Percentiles rank a stretch among this genome's conserved stretches.
phyloP scores from a whole-genome alignment of 306 rosid species.

The Lupinus albus region DNA sequence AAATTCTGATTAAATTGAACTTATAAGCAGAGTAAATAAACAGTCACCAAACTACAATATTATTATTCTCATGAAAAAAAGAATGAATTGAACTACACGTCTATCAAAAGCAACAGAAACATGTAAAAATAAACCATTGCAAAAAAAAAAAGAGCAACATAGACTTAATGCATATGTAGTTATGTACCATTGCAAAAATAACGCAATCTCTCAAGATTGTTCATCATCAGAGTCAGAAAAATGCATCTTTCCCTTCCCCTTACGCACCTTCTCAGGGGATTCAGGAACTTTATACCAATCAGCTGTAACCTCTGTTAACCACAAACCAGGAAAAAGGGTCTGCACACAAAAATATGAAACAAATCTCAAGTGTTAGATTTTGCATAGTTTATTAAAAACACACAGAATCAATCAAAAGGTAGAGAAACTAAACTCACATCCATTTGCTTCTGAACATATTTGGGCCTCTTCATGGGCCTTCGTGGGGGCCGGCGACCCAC shows the following conservation, averaged over 20 bases:
- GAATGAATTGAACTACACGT: conserved; percentile 45
- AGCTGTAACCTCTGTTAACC: conserved; percentile 33
- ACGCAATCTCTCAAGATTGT: not conserved
- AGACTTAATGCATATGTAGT: conserved; percentile 35
- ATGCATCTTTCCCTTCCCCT: conserved; percentile 30
- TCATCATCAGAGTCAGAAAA: conserved; percentile 5
- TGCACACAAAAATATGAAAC: not conserved
- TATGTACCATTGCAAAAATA: conserved; percentile 30
- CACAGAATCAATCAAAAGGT: not conserved
- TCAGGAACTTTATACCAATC: conserved; percentile 33
- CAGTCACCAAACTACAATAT: conserved; percentile 25
- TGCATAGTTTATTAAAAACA: no score
- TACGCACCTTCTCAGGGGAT: conserved; percentile 17
- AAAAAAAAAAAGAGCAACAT: conserved; percentile 8
- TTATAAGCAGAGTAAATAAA: not conserved
- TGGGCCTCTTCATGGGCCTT: conserved; percentile 68
- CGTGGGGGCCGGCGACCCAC: conserved; percentile 66
- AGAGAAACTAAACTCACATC: conserved; percentile 52
- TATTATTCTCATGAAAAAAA: conserved; percentile 45
- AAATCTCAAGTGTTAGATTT: no score
- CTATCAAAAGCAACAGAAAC: conserved; percentile 42
- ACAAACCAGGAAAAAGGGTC: conserved; percentile 19
- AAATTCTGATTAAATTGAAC: conserved; percentile 1
- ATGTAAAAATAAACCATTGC: no score
- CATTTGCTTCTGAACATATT: conserved; percentile 60